phyloP scores from a whole-genome alignment of 805 yeast species.

The Ogataea corticis region DNA sequence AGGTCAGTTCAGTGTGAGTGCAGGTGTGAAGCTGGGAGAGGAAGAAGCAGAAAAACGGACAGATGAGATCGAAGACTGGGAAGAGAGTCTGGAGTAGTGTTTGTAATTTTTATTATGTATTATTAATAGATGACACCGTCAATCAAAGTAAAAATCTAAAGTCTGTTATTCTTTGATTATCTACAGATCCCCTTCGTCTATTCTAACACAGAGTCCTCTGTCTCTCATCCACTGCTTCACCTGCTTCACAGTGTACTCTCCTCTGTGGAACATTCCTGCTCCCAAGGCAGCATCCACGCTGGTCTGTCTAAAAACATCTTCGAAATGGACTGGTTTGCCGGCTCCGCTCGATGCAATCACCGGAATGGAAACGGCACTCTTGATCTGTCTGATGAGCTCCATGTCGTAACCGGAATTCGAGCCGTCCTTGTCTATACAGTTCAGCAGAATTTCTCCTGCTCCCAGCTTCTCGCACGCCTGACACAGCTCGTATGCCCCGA shows the following conservation, averaged over 20 bases:
- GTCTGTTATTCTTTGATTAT: not conserved
- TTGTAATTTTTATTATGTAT: not conserved
- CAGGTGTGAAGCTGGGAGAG: slow-evolving; percentile 65
- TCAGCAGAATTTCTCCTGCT: slow-evolving; percentile 91
- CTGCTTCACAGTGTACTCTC: slow-evolving; percentile 82
- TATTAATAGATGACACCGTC: not conserved
- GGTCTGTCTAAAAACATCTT: slow-evolving; percentile 80
- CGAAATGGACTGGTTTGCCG: slow-evolving; percentile 88
- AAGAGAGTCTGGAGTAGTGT: slow-evolving; percentile 29
- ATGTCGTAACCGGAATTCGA: slow-evolving; percentile 91
- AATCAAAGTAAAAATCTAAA: not conserved
- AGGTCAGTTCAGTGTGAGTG: slow-evolving; percentile 92
- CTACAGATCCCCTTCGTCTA: slow-evolving; percentile 40
- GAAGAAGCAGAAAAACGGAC: slow-evolving; percentile 51
- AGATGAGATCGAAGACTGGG: slow-evolving; percentile 54
- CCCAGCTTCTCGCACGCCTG: slow-evolving; percentile 89
- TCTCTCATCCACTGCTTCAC: slow-evolving; percentile 69
- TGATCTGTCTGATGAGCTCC: slow-evolving; percentile 79
- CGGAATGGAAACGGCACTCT: slow-evolving; percentile 77
- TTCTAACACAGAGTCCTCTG: slow-evolving; percentile 71
- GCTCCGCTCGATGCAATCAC: slow-evolving; percentile 99
- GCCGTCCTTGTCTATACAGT: slow-evolving; percentile 97
- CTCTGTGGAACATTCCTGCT: slow-evolving; percentile 98
- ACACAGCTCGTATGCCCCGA: slow-evolving; percentile 90
- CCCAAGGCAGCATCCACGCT: slow-evolving; percentile 95